Evolutionary conservation across 768 basidiomycete genomes (phyloP), one percentile per base, ranked within the genome.

Genomic region (Gyrodon lividus): DNA sequence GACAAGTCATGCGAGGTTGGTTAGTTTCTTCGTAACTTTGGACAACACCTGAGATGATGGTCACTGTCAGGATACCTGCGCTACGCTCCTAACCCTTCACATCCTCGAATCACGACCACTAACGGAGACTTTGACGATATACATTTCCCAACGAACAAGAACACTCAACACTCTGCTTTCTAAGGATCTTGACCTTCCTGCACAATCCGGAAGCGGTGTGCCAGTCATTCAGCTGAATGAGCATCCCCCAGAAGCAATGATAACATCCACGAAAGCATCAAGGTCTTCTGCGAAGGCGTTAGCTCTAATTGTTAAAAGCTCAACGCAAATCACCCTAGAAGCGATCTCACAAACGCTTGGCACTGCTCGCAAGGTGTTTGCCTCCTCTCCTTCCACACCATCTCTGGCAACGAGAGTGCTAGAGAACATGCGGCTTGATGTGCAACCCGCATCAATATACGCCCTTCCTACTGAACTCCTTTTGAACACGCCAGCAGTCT

Each of bases 91-190:
- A 9, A 86, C 89, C 0, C 78, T 98, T 38, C 86, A 95, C 65
- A 77, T 97, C n/a, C 78, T 98, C 23, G 94, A 97, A 61, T 92
- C 91, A 6, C 77, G 86, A 41, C 89, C 93, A 6, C 71, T 95
- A 8, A 66, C 74, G 19, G 91, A 94, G 43, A 84, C 88, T 0
- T 72, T 95, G 26, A 71, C 77, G 5, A 77, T 86, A 4, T 80
- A 90, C 50, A 79, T 97, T 4, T 67, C 75, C 0, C 92, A 97
- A 65, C 80, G 89, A 7, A 75, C 79, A 22, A 83, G 80, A 64
- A 77, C 80, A 3, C 67, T 90, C 5, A 74, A 80, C 19, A 59
- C 68, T 10, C 50, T 75, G 20, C 70, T 83, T 33, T 63, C 73
- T 23, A 73, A 73, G 49, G 63, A 40, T n/a, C 34, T 61, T 34